phyloP scores from a whole-genome alignment of 345 rosid species.

The Diplotaxis tenuifolia region DNA sequence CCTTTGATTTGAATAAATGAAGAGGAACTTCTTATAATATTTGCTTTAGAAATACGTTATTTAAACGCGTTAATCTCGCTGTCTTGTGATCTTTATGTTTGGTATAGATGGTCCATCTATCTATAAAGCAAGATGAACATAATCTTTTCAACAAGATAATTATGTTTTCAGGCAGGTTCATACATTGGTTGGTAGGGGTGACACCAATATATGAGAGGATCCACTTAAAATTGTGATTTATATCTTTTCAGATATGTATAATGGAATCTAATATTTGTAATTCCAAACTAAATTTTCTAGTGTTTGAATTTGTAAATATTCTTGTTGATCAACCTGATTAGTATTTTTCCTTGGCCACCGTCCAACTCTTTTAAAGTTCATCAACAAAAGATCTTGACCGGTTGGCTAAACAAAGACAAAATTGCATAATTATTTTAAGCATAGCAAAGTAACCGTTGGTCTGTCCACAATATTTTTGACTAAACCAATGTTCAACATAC shows the following conservation, averaged over 20 bases:
- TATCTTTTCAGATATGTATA: background rate
- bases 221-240: background rate
- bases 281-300: background rate
- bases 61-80: background rate
- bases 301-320: background rate
- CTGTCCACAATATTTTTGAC: background rate
- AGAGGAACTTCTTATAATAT: background rate
- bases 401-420: background rate
- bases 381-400: background rate
- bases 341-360: background rate
- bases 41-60: constrained; percentile 15
- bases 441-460: background rate
- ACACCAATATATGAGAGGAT: background rate
- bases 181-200: background rate
- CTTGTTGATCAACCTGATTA: background rate
- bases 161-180: constrained; percentile 10
- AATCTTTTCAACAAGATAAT: background rate
- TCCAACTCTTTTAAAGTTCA: background rate
- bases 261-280: background rate
- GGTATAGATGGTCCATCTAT: constrained; percentile 25
- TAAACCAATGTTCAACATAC: background rate
- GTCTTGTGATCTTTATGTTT: constrained; percentile 6
- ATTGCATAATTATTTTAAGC: background rate
- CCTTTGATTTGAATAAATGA: constrained; percentile 8
- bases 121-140: constrained; percentile 2